Percentiles rank a stretch among this genome's conserved stretches.
Evolutionary conservation across 2,329 filamentous ascomycete genomes (phyloP).

Genomic region (Macrophomina pseudophaseolina): DNA sequence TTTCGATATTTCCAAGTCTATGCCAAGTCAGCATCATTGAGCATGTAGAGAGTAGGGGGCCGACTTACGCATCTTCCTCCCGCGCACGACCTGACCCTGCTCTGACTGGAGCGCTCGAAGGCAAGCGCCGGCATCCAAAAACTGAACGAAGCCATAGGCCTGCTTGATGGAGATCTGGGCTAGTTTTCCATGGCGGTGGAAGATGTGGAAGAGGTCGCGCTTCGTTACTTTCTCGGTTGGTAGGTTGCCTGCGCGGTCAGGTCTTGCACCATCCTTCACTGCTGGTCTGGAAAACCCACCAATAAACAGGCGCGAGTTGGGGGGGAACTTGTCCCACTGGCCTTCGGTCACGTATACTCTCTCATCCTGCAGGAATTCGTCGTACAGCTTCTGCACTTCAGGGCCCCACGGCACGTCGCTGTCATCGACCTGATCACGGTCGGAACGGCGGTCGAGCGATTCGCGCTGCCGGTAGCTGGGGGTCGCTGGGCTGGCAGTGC

Average conservation of each 20-base stretch:
- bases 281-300: conserved; percentile 57
- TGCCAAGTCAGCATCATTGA: conserved; percentile 36
- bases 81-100: conserved; percentile 80
- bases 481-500: conserved; percentile 38
- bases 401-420: conserved; percentile 59
- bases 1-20: conserved; percentile 89
- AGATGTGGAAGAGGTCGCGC: conserved; percentile 89
- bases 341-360: conserved; percentile 76
- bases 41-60: conserved; percentile 31
- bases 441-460: conserved; percentile 31
- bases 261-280: conserved; percentile 14
- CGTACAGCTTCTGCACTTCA: conserved; percentile 70
- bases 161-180: conserved; percentile 97
- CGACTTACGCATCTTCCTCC: conserved; percentile 88
- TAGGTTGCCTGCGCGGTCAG: conserved; percentile 71
- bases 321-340: conserved; percentile 80
- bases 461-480: conserved; percentile 38
- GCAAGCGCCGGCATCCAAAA: conserved; percentile 77
- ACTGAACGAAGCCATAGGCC: conserved; percentile 96
- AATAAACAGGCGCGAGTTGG: conserved; percentile 79
- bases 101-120: conserved; percentile 74
- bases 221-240: conserved; percentile 93
- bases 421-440: conserved; percentile 43
- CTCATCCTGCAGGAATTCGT: conserved; percentile 75
- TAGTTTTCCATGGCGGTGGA: conserved; percentile 81